Percentiles rank a stretch among this genome's conserved stretches.
These are phyloP conservation scores for Cenchrus americanus DNA, from an alignment of 176 grass and related monocot species.

Conservation along the genomic window DNA sequence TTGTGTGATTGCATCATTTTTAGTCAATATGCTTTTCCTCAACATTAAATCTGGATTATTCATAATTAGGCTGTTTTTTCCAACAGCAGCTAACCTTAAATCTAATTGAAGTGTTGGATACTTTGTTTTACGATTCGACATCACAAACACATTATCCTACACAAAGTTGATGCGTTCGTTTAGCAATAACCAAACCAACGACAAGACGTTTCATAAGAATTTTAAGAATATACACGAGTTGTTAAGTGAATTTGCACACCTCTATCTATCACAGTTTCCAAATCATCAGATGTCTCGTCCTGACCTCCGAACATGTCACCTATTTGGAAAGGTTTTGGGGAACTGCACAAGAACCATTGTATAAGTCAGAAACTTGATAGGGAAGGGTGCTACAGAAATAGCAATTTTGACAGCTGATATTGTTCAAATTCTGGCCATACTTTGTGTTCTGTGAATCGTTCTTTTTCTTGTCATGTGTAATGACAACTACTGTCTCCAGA, in stretches of 20 bases:
- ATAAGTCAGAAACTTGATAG: slow-evolving; percentile 35
- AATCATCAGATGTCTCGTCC: slow-evolving; percentile 90
- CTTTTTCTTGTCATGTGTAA: slow-evolving; percentile 98
- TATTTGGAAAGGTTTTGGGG: slow-evolving; percentile 91
- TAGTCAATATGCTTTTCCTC: no score
- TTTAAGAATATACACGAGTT: neutral
- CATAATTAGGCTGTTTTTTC: no score
- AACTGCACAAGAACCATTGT: slow-evolving; percentile 53
- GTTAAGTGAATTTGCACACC: slow-evolving; percentile 49
- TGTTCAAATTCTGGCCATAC: slow-evolving; percentile 54
- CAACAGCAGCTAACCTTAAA: slow-evolving; percentile 71
- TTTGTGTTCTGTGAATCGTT: slow-evolving; percentile 77
- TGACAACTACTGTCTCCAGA: slow-evolving; percentile 96
- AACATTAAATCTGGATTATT: no score
- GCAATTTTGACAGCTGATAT: slow-evolving; percentile 10
- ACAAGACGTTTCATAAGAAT: slow-evolving; percentile 9
- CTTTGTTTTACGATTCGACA: slow-evolving; percentile 99
- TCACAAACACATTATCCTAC: slow-evolving; percentile 99
- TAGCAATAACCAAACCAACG: neutral
- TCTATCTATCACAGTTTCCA: slow-evolving; percentile 97
- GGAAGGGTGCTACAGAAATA: slow-evolving; percentile 7
- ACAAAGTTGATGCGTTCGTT: slow-evolving; percentile 25
- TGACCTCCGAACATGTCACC: slow-evolving; percentile 89
- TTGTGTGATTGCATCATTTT: no score
- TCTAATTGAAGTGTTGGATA: slow-evolving; percentile 96